phyloP scores from a whole-genome alignment of 495 filamentous ascomycete genomes.

The Penicillium canescens region DNA sequence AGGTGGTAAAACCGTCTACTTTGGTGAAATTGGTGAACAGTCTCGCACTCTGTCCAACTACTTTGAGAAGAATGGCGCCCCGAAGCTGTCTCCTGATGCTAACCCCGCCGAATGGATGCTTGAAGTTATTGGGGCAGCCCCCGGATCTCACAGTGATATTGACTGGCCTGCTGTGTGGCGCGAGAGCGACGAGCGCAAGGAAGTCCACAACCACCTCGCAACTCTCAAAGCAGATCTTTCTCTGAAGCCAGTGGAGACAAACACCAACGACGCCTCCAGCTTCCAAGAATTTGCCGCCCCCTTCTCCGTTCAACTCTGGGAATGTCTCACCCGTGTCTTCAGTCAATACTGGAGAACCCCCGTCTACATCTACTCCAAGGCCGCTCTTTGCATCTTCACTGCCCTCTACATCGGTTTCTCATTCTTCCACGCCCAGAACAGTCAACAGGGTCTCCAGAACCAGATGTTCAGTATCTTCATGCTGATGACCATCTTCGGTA shows the following conservation, averaged over 20 bases:
- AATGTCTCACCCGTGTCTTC: conserved; percentile 54
- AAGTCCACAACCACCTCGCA: conserved; percentile 67
- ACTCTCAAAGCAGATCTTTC: conserved; percentile 63
- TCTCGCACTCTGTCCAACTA: conserved; percentile 71
- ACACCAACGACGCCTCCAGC: conserved; percentile 28
- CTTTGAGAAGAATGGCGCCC: conserved; percentile 78
- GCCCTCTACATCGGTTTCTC: conserved; percentile 88
- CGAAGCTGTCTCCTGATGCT: conserved; percentile 68
- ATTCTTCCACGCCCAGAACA: conserved; percentile 76
- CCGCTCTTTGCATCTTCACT: conserved; percentile 50
- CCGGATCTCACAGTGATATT: conserved; percentile 71
- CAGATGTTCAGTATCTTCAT: conserved; percentile 92
- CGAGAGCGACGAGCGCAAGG: conserved; percentile 67
- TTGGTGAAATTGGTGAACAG: conserved; percentile 83
- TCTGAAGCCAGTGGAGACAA: conserved; percentile 37
- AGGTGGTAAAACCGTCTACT: conserved; percentile 86
- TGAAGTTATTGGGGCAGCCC: conserved; percentile 88
- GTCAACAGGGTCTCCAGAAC: conserved; percentile 81
- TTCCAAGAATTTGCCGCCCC: conserved; percentile 56
- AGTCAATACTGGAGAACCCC: conserved; percentile 63
- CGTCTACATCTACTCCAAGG: conserved; percentile 60
- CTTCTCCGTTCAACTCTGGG: conserved; percentile 50
- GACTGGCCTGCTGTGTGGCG: conserved; percentile 87
- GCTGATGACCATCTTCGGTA: conserved; percentile 78
- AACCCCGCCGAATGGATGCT: conserved; percentile 97